phyloP scores from a whole-genome alignment of 2,329 filamentous ascomycete genomes.

The Monilinia fructigena region DNA sequence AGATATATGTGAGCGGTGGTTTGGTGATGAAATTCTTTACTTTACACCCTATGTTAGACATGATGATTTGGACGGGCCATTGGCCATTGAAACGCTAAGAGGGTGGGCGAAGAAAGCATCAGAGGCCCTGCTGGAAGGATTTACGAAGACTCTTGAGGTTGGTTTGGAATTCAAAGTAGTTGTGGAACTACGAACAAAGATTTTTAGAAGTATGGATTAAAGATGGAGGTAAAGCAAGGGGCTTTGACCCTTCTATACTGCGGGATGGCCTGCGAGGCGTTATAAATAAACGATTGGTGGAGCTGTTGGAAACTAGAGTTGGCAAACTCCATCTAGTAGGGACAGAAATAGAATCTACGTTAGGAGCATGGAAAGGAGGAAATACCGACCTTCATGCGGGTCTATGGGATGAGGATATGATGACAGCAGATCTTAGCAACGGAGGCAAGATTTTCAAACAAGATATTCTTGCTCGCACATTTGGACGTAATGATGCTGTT shows the following conservation, averaged over 20 bases:
- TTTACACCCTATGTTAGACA: constrained; percentile 87
- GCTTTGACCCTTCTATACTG: constrained; percentile 66
- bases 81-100: constrained; percentile 60
- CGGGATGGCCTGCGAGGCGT: constrained; percentile 65
- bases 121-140: constrained; percentile 58
- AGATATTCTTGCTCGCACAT: constrained; percentile 64
- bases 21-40: constrained; percentile 75
- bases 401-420: constrained; percentile 66
- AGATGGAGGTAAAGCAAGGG: constrained; percentile 61
- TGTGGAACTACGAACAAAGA: constrained; percentile 65
- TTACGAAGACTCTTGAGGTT: constrained; percentile 57
- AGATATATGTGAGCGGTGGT: constrained; percentile 76
- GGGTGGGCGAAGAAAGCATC: constrained; percentile 63
- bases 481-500: constrained; percentile 70
- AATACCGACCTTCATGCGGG: constrained; percentile 51
- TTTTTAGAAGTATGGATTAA: constrained; percentile 74
- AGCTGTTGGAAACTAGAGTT: constrained; percentile 62
- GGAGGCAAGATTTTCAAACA: constrained; percentile 69
- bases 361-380: constrained; percentile 60
- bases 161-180: constrained; percentile 67
- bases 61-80: constrained; percentile 65
- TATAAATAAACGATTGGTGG: constrained; percentile 66
- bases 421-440: constrained; percentile 63
- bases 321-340: constrained; percentile 64
- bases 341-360: constrained; percentile 58